Evolutionary conservation across 2,329 filamentous ascomycete species (phyloP).

Genomic region (Fusarium sp.): DNA sequence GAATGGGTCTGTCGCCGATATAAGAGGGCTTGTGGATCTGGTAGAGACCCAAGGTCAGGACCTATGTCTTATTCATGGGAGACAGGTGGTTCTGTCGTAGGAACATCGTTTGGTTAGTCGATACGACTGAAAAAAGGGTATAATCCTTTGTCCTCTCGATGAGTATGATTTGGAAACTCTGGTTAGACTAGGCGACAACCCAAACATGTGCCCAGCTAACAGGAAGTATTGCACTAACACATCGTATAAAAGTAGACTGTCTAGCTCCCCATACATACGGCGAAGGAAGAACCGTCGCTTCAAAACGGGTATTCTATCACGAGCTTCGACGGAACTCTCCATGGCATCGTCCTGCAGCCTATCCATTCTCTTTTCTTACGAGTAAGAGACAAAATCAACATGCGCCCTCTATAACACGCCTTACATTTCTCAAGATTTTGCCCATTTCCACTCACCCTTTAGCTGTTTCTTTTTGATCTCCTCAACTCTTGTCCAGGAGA

Average conservation of each 20-base stretch:
- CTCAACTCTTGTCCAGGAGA: background rate
- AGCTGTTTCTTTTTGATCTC: background rate
- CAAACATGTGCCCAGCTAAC: background rate
- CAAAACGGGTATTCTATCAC: background rate
- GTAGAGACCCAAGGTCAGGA: background rate
- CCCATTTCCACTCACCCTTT: background rate
- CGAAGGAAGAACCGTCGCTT: background rate
- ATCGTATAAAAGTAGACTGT: background rate
- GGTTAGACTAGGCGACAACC: background rate
- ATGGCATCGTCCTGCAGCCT: no score
- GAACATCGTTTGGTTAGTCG: background rate
- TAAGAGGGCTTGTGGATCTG: background rate
- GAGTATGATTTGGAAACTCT: background rate
- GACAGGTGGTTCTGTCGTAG: background rate
- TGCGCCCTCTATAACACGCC: background rate
- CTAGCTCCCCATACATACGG: background rate
- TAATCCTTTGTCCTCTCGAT: background rate
- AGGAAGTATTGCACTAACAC: background rate
- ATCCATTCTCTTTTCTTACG: no score
- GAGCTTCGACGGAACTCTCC: background rate
- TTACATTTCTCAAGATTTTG: background rate
- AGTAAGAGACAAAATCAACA: background rate
- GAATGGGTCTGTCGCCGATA: background rate
- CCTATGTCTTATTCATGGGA: background rate
- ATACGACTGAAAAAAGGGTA: background rate